These are phyloP conservation scores for Dorcoceras hygrometricum DNA, from an alignment of 257 asterid genomes.

Conservation along the genomic window DNA sequence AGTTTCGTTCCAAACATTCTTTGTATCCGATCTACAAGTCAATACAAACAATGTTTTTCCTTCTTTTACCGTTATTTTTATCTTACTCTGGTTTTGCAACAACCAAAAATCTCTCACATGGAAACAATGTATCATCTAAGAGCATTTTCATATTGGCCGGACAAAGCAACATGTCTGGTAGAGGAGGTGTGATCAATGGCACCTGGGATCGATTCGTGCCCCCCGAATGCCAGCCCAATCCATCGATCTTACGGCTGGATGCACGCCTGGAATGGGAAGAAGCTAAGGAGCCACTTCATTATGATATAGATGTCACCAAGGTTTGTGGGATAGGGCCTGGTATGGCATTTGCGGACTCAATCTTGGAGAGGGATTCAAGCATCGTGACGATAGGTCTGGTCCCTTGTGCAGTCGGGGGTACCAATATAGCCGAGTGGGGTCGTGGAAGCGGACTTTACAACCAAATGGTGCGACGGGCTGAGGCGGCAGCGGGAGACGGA, in stretches of 20 bases:
- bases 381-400: constrained; percentile 64
- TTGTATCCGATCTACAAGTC: too few relatives aligned
- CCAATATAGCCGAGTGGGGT: constrained; percentile 53
- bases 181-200: constrained; percentile 51
- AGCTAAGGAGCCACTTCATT: constrained; percentile 81
- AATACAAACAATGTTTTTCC: constrained; percentile 31
- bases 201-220: constrained; percentile 72
- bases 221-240: constrained; percentile 33
- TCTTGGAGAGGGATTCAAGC: constrained; percentile 33
- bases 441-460: constrained; percentile 47
- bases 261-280: constrained; percentile 44
- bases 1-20: too few relatives aligned
- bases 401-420: constrained; percentile 76
- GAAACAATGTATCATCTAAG: constrained; percentile 18
- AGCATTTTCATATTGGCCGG: constrained; percentile 76
- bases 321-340: constrained; percentile 87
- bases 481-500: constrained; percentile 42
- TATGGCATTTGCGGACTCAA: constrained; percentile 57
- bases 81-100: constrained; percentile 32
- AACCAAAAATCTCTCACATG: constrained; percentile 22
- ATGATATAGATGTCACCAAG: constrained; percentile 50
- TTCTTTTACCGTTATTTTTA: constrained; percentile 40
- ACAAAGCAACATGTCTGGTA: constrained; percentile 91
- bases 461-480: constrained; percentile 42
- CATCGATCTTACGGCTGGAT: constrained; percentile 45